Percentiles rank a stretch among this genome's conserved stretches.
These are phyloP conservation scores for Astraeus odoratus DNA, from an alignment of 768 basidiomycete genomes.

Conservation along the genomic window DNA sequence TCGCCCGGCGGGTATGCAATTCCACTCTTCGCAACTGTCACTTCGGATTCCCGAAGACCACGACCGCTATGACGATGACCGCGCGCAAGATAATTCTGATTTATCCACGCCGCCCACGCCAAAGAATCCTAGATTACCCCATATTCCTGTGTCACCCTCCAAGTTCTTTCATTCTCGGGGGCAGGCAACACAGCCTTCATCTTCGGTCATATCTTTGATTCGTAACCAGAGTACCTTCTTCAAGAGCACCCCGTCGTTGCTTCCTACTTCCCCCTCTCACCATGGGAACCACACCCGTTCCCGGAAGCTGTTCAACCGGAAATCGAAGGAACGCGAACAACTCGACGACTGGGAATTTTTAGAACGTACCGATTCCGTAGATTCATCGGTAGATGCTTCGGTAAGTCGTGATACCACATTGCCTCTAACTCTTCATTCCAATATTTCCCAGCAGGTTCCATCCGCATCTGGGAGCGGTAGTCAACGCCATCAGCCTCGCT, in stretches of 20 bases:
- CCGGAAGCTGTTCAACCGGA: constrained; percentile 29
- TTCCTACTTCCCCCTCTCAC: constrained; percentile 25
- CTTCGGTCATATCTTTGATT: constrained; percentile 28
- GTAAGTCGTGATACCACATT: no score
- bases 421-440: constrained; percentile 17
- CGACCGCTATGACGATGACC: constrained; percentile 27
- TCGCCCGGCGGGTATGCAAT: constrained; percentile 10
- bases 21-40: constrained; percentile 28
- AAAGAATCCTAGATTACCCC: constrained; percentile 25
- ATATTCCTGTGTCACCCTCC: constrained; percentile 25
- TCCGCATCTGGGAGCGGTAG: not conserved
- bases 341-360: constrained; percentile 29
- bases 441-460: constrained; percentile 11
- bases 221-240: constrained; percentile 30
- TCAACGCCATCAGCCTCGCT: constrained; percentile 8
- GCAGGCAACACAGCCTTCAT: constrained; percentile 27
- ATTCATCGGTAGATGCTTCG: constrained; percentile 19
- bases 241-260: constrained; percentile 27
- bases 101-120: constrained; percentile 26
- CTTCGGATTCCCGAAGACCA: constrained; percentile 28
- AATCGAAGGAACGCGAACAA: constrained; percentile 28
- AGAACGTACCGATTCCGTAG: constrained; percentile 22
- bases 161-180: constrained; percentile 25
- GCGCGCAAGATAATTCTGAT: constrained; percentile 26
- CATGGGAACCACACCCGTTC: constrained; percentile 24